These are phyloP conservation scores for Globisporangium cystogenes DNA, from an alignment of 352 stramenopile genomes.

Conservation along the genomic window DNA sequence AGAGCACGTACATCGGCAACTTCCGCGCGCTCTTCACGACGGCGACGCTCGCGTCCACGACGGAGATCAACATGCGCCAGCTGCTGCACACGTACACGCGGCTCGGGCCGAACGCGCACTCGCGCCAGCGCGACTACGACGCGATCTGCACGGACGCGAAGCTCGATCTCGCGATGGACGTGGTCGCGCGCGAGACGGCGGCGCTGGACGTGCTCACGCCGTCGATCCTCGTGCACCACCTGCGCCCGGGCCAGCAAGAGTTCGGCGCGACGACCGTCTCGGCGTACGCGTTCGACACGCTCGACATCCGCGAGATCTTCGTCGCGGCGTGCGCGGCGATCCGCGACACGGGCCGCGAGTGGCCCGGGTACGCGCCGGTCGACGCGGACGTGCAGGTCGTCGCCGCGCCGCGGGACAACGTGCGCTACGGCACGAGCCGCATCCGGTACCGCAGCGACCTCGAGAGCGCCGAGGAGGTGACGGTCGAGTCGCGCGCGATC, in stretches of 20 bases:
- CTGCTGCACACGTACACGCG: conserved; percentile 55
- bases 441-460: conserved; percentile 26
- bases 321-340: conserved; percentile 33
- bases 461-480: conserved; percentile 13
- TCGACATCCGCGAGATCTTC: conserved; percentile 41
- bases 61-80: conserved; percentile 41
- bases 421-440: conserved; percentile 35
- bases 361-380: conserved; percentile 33
- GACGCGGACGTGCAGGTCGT: conserved; percentile 22
- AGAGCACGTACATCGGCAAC: conserved; percentile 35
- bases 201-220: conserved; percentile 25
- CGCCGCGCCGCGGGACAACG: conserved; percentile 31
- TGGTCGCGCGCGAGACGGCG: conserved; percentile 44
- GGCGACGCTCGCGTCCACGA: conserved; percentile 12
- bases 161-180: conserved; percentile 41
- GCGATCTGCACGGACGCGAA: conserved; percentile 37
- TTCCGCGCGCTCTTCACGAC: conserved; percentile 32
- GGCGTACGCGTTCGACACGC: conserved; percentile 42
- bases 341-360: conserved; percentile 31
- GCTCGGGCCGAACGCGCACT: conserved; percentile 25
- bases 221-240: conserved; percentile 26
- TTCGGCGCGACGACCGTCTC: conserved; percentile 42
- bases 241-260: conserved; percentile 20
- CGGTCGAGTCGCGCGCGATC: conserved; percentile 24
- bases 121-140: conserved; percentile 39